Evolutionary conservation across 306 rosid genomes (phyloP), one percentile per base, ranked within the genome.

Genomic region (Notholithocarpus densiflorus): DNA sequence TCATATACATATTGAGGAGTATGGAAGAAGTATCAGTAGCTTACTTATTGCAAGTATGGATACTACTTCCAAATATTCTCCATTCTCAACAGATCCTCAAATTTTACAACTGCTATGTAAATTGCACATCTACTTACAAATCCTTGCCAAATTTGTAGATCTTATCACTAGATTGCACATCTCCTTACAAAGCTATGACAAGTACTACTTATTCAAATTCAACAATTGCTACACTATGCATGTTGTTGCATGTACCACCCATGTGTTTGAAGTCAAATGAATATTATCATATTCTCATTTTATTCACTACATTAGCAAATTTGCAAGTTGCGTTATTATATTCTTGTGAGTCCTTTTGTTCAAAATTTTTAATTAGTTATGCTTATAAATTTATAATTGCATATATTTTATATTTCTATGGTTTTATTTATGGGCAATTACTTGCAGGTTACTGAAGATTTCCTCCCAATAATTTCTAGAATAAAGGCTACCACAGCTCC

Each of bases 381-480:
- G 24, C 21, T 24, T 56, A 18, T 75, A 18, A 31, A 26, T 79
- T 68, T 82, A 75, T 84, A 74, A 76, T 54, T 68, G 24, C 53
- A 12, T 56, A 56, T 70, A 73, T 59, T 64, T 19, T 66, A 56
- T 24, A 68, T 68, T 57, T 52, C n/a, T 68, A 29, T 77, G 52
- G 32, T 68, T 70, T 81, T 45, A 62, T 74, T 65, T 64, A 64
- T 72, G 34, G 74, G 80, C 26, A 65, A 40, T 56, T 60, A 74
- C 54, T 75, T 84, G 68, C 88, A 95, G 98, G 94, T 91, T 48
- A 74, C 87, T 82, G 98, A 90, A 89, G 98, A 92, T 87, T 92
- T 95, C 74, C 11, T 83, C 77, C 98, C 98, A 26, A 82, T 92
- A 81, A 72, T 95, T 84, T 85, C 87, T 68, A 92, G 97, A 85